phyloP scores from a whole-genome alignment of 257 asterid species.

The Perilla frutescens region DNA sequence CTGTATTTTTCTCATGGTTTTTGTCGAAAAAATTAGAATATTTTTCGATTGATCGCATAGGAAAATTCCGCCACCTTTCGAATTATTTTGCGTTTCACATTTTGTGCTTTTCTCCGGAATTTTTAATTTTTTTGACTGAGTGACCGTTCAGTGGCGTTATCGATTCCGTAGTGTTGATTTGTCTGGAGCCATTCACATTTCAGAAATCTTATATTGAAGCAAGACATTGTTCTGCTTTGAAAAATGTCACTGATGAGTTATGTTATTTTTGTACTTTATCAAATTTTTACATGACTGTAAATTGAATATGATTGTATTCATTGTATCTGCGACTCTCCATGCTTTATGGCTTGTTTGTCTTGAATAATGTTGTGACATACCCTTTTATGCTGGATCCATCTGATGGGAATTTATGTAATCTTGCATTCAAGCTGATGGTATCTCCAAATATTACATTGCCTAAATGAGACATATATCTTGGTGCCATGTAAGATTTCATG shows the following conservation, averaged over 20 bases:
- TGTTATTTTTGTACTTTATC: slow-evolving; percentile 7
- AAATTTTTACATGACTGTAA: neutral
- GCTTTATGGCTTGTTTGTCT: neutral
- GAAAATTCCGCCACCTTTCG: neutral
- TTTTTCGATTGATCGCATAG: neutral
- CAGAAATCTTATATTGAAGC: neutral
- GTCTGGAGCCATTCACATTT: neutral
- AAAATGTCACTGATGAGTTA: neutral
- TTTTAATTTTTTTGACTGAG: neutral
- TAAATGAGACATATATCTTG: slow-evolving; percentile 6
- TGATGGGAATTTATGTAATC: neutral
- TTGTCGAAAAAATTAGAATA: neutral
- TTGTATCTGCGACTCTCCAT: neutral
- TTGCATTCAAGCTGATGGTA: neutral
- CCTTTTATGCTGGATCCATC: neutral
- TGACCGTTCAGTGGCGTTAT: neutral
- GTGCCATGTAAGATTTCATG: neutral
- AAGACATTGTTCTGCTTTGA: slow-evolving; percentile 1
- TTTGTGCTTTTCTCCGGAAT: neutral
- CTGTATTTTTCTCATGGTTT: neutral
- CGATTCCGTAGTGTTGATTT: neutral
- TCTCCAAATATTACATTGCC: neutral
- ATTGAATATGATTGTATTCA: slow-evolving; percentile 3
- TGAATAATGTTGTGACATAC: neutral
- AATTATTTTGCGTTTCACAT: neutral